Evolutionary conservation across 1,139 yeast genomes (phyloP), one percentile per base, ranked within the genome.

Genomic region (Candida mesenterica): DNA sequence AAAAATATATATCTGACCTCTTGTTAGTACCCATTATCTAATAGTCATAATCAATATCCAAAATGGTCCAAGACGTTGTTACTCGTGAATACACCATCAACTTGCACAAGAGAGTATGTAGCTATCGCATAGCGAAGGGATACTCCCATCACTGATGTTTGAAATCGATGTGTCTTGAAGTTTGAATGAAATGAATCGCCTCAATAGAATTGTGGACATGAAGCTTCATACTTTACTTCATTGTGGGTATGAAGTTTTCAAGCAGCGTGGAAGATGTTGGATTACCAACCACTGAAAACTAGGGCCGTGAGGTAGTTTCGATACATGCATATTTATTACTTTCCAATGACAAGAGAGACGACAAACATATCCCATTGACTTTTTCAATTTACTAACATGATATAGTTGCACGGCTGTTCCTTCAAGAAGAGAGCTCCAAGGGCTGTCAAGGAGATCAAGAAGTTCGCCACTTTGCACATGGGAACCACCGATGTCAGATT

Each of bases 81-180:
- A 87, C 98, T 72, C 96, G 99, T 77, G 99, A 94, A 80, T 94
- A 94, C 89, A 94, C 98, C 82, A 90, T 94, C 77, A 92, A 94
- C 90, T 79, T 92, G 76, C 96, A 89, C 96, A 92, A 89, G 79
- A 89, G 97, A 79, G 95, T 87, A 82, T 73, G 94, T 84, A 46
- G 12, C 7, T 24, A 24, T 19, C 6, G 22, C 14, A 28, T 19
- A 6, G 22, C 9, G 12, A 10, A 9, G 28, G 10, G 15, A 8
- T 15, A 9, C 8, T 9, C 6, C 13, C 24, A 29, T 10, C 4
- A n/a, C 7, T n/a, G 23, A 20, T 16, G 14, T 13, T 18, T 29
- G 20, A 29, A 29, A 18, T 19, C 12, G 28, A 25, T n/a, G 12
- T n/a, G 12, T 22, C 12, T 22, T 22, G 12, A 3, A 22, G 3